These are phyloP conservation scores for Orbilia ellipsospora DNA, from an alignment of 2,329 filamentous ascomycete genomes.

Conservation along the genomic window DNA sequence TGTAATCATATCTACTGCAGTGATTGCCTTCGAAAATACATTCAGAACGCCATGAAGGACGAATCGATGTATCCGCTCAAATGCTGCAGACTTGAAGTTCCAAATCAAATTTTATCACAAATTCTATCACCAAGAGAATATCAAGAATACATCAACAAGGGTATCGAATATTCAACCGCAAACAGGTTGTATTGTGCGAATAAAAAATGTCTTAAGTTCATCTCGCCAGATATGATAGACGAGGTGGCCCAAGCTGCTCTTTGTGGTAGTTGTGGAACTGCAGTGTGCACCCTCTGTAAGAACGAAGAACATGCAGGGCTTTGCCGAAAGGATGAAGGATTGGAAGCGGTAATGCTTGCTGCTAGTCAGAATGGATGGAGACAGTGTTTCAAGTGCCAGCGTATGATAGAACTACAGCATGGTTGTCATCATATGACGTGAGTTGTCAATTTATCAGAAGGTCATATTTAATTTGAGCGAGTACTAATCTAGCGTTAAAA, in stretches of 20 bases:
- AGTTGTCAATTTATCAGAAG: neutral
- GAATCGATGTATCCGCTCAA: conserved; percentile 39
- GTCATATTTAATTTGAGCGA: neutral
- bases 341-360: neutral
- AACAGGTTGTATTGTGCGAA: conserved; percentile 44
- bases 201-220: conserved; percentile 33
- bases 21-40: conserved; percentile 24
- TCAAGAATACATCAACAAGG: conserved; percentile 9
- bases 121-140: conserved; percentile 22
- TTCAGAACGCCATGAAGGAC: conserved; percentile 33
- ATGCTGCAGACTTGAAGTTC: conserved; percentile 34
- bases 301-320: neutral
- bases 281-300: conserved; percentile 24
- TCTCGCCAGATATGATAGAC: conserved; percentile 9
- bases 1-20: conserved; percentile 26
- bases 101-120: neutral
- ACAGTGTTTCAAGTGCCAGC: conserved; percentile 22
- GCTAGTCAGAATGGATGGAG: conserved; percentile 41
- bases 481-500: neutral
- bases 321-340: neutral
- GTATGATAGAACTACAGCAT: conserved; percentile 32
- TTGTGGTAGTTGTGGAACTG: conserved; percentile 18
- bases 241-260: neutral
- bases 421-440: conserved; percentile 52
- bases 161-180: conserved; percentile 17